Evolutionary conservation across 441 rosid genomes (phyloP), one percentile per base, ranked within the genome.

Genomic region (Pelargonium fulgidum): DNA sequence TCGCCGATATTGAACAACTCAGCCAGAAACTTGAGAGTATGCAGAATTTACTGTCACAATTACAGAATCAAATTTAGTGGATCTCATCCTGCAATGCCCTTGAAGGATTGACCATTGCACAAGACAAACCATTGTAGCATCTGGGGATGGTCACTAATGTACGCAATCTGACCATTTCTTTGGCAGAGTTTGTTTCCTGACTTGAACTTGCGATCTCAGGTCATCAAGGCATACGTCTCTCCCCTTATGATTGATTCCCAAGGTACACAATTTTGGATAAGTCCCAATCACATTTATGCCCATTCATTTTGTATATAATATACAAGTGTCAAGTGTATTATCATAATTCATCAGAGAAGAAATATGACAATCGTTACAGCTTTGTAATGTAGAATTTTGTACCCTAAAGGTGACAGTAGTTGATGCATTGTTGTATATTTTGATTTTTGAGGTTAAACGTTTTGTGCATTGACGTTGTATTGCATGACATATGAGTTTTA

Each of bases 11-110:
- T 13, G 79, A 85, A 54, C 90, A 85, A 68, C 86, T 94, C 11
- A 73, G 79, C 24, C 80, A 82, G 84, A 89, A 86, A 72, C 87
- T 94, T 4, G 89, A 89, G 69, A 76, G 70, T 54, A 82, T 94
- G 82, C 89, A 85, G 84, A 73, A 77, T 70, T 72, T 92, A 70
- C 48, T 94, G 81, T 79, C 66, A 70, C 86, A 83, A 75, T 75
- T 94, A 75, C 82, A 86, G 72, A 78, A 74, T 68, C 88, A 84
- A 81, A 85, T 87, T 48, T 92, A 74, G 81, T 72, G 4, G 13
- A 14, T 19, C 65, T 44, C 44, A 20, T 36, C 62, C 20, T 19
- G 13, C 12, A 58, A 19, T 58, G 20, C 42, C 42, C 42, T 39
- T 7, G 10, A 39, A 7, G 10, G 42, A 39, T 7, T 7, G 42